These are phyloP conservation scores for Calonectria crousiana DNA, from an alignment of 2,329 filamentous ascomycete species.

Conservation along the genomic window DNA sequence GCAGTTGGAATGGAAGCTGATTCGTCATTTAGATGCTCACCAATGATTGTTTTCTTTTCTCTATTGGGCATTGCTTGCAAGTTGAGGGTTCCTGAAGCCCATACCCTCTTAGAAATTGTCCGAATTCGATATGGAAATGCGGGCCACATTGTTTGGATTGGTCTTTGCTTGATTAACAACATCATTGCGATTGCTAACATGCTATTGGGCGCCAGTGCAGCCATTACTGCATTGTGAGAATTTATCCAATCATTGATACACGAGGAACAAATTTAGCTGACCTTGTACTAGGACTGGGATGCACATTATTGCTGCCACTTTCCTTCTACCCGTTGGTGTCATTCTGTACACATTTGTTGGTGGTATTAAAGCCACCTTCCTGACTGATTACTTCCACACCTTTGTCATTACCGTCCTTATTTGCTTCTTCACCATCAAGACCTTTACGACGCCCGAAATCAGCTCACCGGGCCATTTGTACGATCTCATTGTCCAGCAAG, in stretches of 20 bases:
- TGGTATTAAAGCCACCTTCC: conserved; percentile 55
- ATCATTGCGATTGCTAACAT: conserved; percentile 66
- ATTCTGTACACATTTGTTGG: conserved; percentile 55
- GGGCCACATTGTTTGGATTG: conserved; percentile 65
- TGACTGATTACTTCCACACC: conserved; percentile 68
- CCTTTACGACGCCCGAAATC: conserved; percentile 60
- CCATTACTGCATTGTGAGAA: conserved; percentile 50
- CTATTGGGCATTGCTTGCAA: conserved; percentile 65
- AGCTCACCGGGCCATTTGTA: conserved; percentile 62
- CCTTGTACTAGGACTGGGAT: conserved; percentile 55
- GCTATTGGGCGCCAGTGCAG: conserved; percentile 56
- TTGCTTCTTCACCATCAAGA: conserved; percentile 60
- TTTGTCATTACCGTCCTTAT: conserved; percentile 66
- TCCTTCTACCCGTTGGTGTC: conserved; percentile 55
- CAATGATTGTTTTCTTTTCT: conserved; percentile 68
- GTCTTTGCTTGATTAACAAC: conserved; percentile 65
- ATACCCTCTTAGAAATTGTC: conserved; percentile 66
- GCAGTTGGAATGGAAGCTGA: background rate
- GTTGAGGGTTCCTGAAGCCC: conserved; percentile 63
- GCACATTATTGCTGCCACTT: conserved; percentile 63
- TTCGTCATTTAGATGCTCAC: conserved; percentile 53
- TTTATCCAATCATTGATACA: too few relatives aligned
- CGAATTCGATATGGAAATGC: conserved; percentile 61
- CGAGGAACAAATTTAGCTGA: conserved; percentile 9
- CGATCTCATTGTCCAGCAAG: conserved; percentile 61